These are phyloP conservation scores for Saxophila tyrrhenica DNA, from an alignment of 495 filamentous ascomycete species.

Conservation along the genomic window DNA sequence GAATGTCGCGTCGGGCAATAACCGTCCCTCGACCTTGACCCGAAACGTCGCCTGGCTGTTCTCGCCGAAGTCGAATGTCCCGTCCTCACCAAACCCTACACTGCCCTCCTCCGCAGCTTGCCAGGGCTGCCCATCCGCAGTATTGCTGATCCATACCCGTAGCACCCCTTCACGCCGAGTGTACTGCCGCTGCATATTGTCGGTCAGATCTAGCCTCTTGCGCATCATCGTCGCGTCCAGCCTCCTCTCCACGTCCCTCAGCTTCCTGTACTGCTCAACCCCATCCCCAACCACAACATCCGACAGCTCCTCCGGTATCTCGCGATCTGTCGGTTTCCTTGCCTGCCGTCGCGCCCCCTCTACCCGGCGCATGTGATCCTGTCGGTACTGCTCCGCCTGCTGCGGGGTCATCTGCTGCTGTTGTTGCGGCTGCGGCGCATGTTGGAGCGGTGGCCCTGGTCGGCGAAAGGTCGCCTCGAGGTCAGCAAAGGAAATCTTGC, in stretches of 20 bases:
- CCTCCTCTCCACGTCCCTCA: constrained; percentile 78
- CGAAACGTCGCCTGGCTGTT: constrained; percentile 64
- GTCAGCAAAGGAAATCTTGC: constrained; percentile 32
- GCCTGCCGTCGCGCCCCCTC: constrained; percentile 65
- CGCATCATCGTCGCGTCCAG: constrained; percentile 91
- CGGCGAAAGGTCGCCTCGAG: constrained; percentile 29
- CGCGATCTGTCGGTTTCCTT: constrained; percentile 85
- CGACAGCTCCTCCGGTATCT: constrained; percentile 80
- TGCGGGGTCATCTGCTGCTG: constrained; percentile 10
- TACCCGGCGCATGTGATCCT: constrained; percentile 41
- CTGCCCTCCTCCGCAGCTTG: constrained; percentile 38
- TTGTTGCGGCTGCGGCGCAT: background rate
- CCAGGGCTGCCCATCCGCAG: constrained; percentile 89
- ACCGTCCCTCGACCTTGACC: constrained; percentile 84
- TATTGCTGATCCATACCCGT: constrained; percentile 93
- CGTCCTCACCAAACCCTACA: constrained; percentile 47
- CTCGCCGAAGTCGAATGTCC: constrained; percentile 62
- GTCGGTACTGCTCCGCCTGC: constrained; percentile 46
- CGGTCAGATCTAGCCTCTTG: constrained; percentile 79
- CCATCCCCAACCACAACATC: constrained; percentile 68
- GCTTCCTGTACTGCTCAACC: constrained; percentile 65
- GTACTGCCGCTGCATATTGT: constrained; percentile 67
- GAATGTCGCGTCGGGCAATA: constrained; percentile 39
- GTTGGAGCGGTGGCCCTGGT: constrained; percentile 25
- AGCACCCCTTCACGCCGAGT: constrained; percentile 42